Evolutionary conservation across 176 grass and related monocot species (phyloP).

Genomic region (Eragrostis nindensis): DNA sequence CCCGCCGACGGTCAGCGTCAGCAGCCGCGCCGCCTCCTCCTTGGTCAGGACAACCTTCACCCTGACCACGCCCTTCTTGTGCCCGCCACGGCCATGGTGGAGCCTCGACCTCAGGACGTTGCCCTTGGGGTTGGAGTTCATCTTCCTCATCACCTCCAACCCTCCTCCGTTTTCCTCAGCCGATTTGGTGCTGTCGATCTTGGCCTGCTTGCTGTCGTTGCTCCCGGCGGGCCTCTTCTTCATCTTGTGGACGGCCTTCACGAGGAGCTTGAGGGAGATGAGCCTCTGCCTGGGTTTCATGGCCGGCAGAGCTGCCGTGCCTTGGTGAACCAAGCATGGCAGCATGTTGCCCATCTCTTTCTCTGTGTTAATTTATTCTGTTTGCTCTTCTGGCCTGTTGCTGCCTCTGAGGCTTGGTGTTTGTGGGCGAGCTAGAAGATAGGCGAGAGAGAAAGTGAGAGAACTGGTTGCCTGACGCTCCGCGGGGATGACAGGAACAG

Average conservation of each 20-base stretch:
- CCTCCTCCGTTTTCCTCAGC: background rate
- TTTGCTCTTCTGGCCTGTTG: too few species aligned
- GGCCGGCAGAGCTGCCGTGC: constrained; percentile 39
- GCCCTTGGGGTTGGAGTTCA: constrained; percentile 17
- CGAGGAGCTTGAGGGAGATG: constrained; percentile 50
- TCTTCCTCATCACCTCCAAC: background rate
- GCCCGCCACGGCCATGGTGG: background rate
- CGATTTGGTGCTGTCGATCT: background rate
- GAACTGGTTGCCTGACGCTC: constrained; percentile 16
- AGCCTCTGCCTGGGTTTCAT: constrained; percentile 43
- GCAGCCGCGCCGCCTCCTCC: constrained; percentile 76
- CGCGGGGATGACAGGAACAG: constrained; percentile 21
- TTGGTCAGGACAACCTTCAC: constrained; percentile 85
- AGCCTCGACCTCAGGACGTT: constrained; percentile 16
- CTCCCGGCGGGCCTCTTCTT: constrained; percentile 8
- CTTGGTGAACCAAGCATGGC: constrained; percentile 67
- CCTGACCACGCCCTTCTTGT: constrained; percentile 54
- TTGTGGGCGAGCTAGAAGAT: background rate
- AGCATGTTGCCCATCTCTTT: constrained; percentile 60
- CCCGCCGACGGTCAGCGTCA: constrained; percentile 54
- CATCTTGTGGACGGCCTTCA: constrained; percentile 49
- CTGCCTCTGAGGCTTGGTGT: too few species aligned
- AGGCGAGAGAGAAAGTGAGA: constrained; percentile 5
- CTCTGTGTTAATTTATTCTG: too few species aligned
- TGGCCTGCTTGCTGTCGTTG: background rate